Evolutionary conservation across 257 asterid genomes (phyloP), one percentile per base, ranked within the genome.

Genomic region (Rubia yunnanensis): DNA sequence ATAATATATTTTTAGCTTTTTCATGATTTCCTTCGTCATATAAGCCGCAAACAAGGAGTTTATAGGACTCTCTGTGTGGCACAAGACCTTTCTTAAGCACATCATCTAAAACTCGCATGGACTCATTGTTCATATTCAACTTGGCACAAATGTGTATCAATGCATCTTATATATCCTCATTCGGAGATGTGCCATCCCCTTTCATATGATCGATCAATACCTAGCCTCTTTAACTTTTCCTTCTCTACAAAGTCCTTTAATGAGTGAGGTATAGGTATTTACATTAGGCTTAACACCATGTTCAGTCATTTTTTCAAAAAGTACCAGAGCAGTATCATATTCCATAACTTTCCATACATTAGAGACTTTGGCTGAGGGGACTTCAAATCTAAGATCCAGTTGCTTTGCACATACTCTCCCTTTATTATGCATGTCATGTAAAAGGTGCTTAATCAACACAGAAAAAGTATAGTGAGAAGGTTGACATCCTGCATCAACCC

Each of bases 281-380:
- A 72, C 7, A 76, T 79, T 78, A 28, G 88, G 95, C 24, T 70
- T 56, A 69, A 74, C 77, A 8, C 88, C 88, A 44, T 69, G 74
- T 65, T 79, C 78, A 59, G 71, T 49, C 96, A 88, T 88, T 80
- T 82, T 83, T 70, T 82, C 72, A 35, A 88, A 79, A 36, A 86
- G 87, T 60, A 73, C 44, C 48, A 86, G 70, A 60, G 79, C 82
- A 22, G 86, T 84, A 28, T 72, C 87, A 58, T 76, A 81, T 41
- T 79, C 84, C 86, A 84, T 73, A 41, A 79, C 56, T 76, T 84
- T 86, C 96, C 95, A 88, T 54, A 86, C 91, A 65, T 86, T 95
- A 64, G 81, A 83, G 72, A 81, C 73, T 71, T 86, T 86, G 34
- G 81, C 66, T 57, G 72, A 71, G 35, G 60, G 36, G 18, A 36